phyloP scores from a whole-genome alignment of 2,329 filamentous ascomycete species.

The Aspergillus ochraceoroseus region DNA sequence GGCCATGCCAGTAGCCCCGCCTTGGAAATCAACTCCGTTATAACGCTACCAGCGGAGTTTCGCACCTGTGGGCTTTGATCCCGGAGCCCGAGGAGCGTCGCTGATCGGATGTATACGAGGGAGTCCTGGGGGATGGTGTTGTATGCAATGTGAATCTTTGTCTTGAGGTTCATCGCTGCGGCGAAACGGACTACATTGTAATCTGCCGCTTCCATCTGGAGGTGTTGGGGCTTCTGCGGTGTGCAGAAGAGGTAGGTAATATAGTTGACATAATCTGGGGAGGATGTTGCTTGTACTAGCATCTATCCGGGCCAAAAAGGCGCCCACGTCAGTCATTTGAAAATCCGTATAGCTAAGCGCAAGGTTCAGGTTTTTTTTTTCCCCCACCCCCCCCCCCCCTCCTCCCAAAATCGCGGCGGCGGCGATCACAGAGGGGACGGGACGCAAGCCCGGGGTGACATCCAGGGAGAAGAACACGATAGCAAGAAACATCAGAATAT shows the following conservation, averaged over 20 bases:
- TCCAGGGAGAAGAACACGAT: neutral
- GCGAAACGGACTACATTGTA: conserved; percentile 75
- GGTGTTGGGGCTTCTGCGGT: conserved; percentile 52
- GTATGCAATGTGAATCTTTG: conserved; percentile 74
- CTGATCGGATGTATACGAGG: conserved; percentile 70
- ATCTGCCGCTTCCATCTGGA: conserved; percentile 57
- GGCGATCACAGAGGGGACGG: too few relatives aligned
- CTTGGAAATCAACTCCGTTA: conserved; percentile 81
- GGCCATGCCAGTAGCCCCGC: conserved; percentile 89
- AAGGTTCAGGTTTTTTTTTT: too few relatives aligned
- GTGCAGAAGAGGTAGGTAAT: conserved; percentile 84
- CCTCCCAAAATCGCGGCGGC: too few relatives aligned
- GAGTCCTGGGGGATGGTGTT: conserved; percentile 69
- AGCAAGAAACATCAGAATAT: conserved; percentile 6
- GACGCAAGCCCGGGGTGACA: too few relatives aligned
- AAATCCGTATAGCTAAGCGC: too few relatives aligned
- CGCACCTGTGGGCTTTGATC: conserved; percentile 79
- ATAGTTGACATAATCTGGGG: conserved; percentile 96
- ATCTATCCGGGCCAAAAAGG: conserved; percentile 55
- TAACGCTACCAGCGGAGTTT: conserved; percentile 84
- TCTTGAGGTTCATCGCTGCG: conserved; percentile 92
- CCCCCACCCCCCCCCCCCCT: too few relatives aligned
- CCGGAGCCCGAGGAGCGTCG: conserved; percentile 71
- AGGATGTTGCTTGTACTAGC: conserved; percentile 81
- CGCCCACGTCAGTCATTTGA: conserved; percentile 18